Evolutionary conservation across 306 rosid species (phyloP), one percentile per base, ranked within the genome.

Genomic region (Prunus fruticosa): DNA sequence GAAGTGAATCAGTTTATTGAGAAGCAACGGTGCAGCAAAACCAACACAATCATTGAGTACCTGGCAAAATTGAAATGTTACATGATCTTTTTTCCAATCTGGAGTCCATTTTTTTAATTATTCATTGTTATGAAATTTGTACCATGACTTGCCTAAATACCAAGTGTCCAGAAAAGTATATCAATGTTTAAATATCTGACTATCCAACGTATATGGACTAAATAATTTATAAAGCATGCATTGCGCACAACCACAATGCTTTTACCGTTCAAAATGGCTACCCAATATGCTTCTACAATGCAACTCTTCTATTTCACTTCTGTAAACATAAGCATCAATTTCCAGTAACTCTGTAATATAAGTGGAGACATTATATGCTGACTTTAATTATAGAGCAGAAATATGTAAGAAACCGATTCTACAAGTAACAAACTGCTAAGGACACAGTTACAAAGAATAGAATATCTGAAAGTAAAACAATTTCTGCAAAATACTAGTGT

Each of bases 21-120:
- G 98, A 82, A 94, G 97, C 92, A 94, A 70, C 9, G 98, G 97
- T 84, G 95, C 98, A 69, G 76, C 93, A 87, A 92, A 94, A 82
- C 97, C 93, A 80, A 90, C 85, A 79, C 82, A 88, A 75, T 94
- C 98, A 84, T 94, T 94, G 80, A 92, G 80, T 84, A 90, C 96
- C 98, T 92, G 87, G 69, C 80, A 77, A 80, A 60, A 18, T 53
- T 63, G 45, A 58, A 71, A 54, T 53, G 58, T 54, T 22, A 71
- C 20, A 32, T 32, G 38, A 53, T 13, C 19, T 32, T 28, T 32
- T 28, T 32, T 22, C 68, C 46, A 64, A 12, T 18, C 28, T 10
- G 4, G 16, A 51, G 49, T 13, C 11, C 28, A 51, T 18, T 16
- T 61, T 27, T 27, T 57, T 2, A 27, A 61, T 61, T 61, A 61